These are phyloP conservation scores for Klebsormidium nitens DNA, from an alignment of 139 green algal species.

Conservation along the genomic window DNA sequence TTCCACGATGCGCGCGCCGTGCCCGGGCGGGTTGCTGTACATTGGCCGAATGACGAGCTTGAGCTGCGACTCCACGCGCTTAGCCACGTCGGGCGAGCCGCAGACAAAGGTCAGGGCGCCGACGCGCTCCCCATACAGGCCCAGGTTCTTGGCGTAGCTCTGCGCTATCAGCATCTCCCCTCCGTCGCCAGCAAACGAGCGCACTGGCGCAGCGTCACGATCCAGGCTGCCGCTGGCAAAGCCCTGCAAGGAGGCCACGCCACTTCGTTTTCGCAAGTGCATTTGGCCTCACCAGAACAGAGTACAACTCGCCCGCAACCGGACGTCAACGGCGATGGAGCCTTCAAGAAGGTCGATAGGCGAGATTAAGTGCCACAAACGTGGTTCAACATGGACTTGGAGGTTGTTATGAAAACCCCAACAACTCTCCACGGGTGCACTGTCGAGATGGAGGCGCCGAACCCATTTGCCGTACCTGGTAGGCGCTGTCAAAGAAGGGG, in stretches of 20 bases:
- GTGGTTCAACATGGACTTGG: too few relatives aligned
- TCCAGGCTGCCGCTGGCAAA: conserved; percentile 83
- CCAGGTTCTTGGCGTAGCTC: conserved; percentile 64
- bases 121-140: conserved; percentile 58
- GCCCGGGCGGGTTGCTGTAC: conserved; percentile 49
- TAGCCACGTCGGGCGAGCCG: not conserved
- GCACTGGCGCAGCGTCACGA: conserved; percentile 64
- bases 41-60: conserved; percentile 46
- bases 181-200: conserved; percentile 61
- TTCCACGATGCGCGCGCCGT: conserved; percentile 44
- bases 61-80: conserved; percentile 34
- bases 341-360: too few relatives aligned
- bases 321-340: too few relatives aligned
- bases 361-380: too few relatives aligned
- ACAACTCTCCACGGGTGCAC: too few relatives aligned
- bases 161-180: conserved; percentile 39
- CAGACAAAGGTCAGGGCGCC: conserved; percentile 46
- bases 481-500: conserved; percentile 89
- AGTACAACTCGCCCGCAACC: too few relatives aligned
- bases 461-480: conserved; percentile 66
- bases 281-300: too few relatives aligned
- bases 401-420: too few relatives aligned
- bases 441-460: too few relatives aligned
- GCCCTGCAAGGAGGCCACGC: too few relatives aligned
- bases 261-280: too few relatives aligned